phyloP scores from a whole-genome alignment of 1,139 yeast genomes.

The Yamadazyma aaseri region DNA sequence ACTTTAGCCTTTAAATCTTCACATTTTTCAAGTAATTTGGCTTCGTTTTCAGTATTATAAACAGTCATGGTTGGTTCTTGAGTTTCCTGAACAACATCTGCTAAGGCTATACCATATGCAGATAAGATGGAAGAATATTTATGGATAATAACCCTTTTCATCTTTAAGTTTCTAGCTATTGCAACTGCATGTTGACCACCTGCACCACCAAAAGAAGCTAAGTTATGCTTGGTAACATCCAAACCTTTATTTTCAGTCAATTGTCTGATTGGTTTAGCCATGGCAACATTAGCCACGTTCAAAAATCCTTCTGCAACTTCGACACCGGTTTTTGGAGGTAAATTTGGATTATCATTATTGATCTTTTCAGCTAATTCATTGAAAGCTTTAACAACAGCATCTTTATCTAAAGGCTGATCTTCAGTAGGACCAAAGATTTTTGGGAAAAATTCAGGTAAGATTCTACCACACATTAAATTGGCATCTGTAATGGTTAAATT shows the following conservation, averaged over 20 bases:
- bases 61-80: constrained; percentile 18
- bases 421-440: constrained; percentile 54
- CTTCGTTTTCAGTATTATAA: constrained; percentile 11
- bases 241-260: constrained; percentile 22
- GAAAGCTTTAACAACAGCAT: constrained; percentile 38
- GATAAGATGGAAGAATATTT: constrained; percentile 22
- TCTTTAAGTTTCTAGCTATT: constrained; percentile 20
- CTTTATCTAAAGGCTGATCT: constrained; percentile 45
- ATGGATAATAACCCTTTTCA: constrained; percentile 20
- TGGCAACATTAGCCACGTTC: constrained; percentile 21
- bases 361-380: constrained; percentile 39
- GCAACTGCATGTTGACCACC: constrained; percentile 24
- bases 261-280: constrained; percentile 23
- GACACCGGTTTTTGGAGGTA: constrained; percentile 21
- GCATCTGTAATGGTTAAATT: constrained; percentile 56
- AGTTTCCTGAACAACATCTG: constrained; percentile 20
- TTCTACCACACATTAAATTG: constrained; percentile 49
- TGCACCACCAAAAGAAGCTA: constrained; percentile 25
- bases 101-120: constrained; percentile 23
- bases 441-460: constrained; percentile 51
- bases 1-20: constrained; percentile 13
- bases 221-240: constrained; percentile 20
- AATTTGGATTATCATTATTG: constrained; percentile 35
- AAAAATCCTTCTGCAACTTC: constrained; percentile 23
- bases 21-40: constrained; percentile 14